Conservation (phyloP, 1,284 basidiomycete genomes). For the Macrocystidia cucumis region DNA sequence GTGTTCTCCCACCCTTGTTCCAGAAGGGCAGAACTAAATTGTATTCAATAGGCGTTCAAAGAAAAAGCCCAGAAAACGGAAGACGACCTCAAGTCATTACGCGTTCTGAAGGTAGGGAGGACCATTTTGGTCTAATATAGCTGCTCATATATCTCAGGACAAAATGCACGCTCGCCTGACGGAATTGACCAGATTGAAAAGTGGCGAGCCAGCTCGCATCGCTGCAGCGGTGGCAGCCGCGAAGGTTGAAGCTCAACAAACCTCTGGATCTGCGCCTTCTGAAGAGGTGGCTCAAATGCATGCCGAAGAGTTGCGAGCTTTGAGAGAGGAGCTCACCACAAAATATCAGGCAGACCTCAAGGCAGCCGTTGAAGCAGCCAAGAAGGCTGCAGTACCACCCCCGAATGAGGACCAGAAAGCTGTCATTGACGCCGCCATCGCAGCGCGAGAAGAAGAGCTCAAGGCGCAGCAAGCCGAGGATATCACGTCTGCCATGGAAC, state of each 20-base stretch:
- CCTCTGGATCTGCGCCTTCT: conserved; percentile 15
- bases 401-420: conserved; percentile 29
- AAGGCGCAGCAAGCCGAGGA: conserved; percentile 44
- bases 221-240: conserved; percentile 41
- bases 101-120: conserved; percentile 23
- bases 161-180: conserved; percentile 30
- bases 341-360: conserved; percentile 52
- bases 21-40: neutral
- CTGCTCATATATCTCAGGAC: conserved; percentile 26
- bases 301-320: conserved; percentile 45
- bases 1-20: conserved; percentile 6
- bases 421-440: conserved; percentile 42
- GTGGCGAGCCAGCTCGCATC: conserved; percentile 16
- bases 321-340: conserved; percentile 43
- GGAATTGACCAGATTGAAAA: conserved; percentile 17
- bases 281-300: conserved; percentile 44
- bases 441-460: conserved; percentile 37
- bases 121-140: conserved; percentile 7
- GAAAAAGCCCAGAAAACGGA: conserved; percentile 38
- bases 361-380: conserved; percentile 36
- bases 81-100: conserved; percentile 36
- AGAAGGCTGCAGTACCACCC: conserved; percentile 21
- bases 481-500: conserved; percentile 55
- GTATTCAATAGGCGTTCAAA: conserved; percentile 28
- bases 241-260: conserved; percentile 36